A percentile compares a stretch with the other conserved stretches of the same genome.
Evolutionary conservation across 2,329 filamentous ascomycete genomes (phyloP).

Genomic region (Monilinia vaccinii-corymbosi): DNA sequence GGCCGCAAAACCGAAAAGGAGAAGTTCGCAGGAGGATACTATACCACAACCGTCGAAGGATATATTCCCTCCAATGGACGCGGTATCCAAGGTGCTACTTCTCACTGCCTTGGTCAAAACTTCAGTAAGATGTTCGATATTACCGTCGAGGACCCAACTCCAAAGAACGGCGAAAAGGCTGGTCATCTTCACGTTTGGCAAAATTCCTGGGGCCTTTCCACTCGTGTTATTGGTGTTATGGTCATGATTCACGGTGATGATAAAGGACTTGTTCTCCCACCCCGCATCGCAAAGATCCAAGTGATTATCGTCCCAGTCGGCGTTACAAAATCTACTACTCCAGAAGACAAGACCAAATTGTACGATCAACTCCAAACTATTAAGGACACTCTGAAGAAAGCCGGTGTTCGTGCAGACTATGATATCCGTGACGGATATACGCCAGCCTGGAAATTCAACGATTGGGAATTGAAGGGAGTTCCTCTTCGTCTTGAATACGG

Average conservation of each 20-base stretch:
- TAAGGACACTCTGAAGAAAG: constrained; percentile 57
- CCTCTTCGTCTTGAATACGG: constrained; percentile 93
- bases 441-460: constrained; percentile 96
- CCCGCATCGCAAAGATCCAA: constrained; percentile 79
- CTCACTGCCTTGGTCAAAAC: constrained; percentile 86
- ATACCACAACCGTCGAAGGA: constrained; percentile 93
- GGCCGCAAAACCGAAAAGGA: constrained; percentile 94
- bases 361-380: constrained; percentile 68
- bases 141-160: constrained; percentile 81
- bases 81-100: constrained; percentile 93
- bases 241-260: constrained; percentile 97
- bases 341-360: constrained; percentile 70
- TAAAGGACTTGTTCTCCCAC: constrained; percentile 88
- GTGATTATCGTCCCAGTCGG: constrained; percentile 85
- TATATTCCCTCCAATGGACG: constrained; percentile 94
- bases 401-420: constrained; percentile 66
- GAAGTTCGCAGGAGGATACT: constrained; percentile 94
- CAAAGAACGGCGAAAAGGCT: constrained; percentile 63
- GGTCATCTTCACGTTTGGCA: constrained; percentile 87
- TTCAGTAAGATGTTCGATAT: constrained; percentile 99
- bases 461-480: constrained; percentile 95
- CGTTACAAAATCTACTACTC: constrained; percentile 75
- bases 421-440: constrained; percentile 86
- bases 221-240: constrained; percentile 96
- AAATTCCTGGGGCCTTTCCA: constrained; percentile 98